Evolutionary conservation across 2,329 filamentous ascomycete genomes (phyloP).

Genomic region (Aspergillus cejpii): DNA sequence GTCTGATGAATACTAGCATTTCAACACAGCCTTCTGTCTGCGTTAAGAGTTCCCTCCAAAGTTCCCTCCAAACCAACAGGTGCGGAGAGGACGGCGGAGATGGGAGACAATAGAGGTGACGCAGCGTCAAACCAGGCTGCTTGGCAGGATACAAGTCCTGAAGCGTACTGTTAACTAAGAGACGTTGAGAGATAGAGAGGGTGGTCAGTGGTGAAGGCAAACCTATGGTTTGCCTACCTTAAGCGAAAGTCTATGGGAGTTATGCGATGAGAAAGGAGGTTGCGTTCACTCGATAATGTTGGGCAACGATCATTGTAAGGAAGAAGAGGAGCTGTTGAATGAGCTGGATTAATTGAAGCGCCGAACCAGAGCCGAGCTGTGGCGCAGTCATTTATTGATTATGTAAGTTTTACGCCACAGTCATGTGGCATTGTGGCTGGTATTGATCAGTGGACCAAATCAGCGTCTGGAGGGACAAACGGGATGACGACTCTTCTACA

Average conservation of each 20-base stretch:
- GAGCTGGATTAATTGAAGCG: background rate
- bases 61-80: conserved; percentile 18
- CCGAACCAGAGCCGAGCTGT: background rate
- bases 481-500: conserved; percentile 20
- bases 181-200: conserved; percentile 3
- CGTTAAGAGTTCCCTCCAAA: conserved; percentile 20
- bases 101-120: conserved; percentile 16
- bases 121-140: conserved; percentile 25
- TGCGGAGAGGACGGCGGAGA: conserved; percentile 15
- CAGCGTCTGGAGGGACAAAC: no score
- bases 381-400: conserved; percentile 7
- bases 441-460: background rate
- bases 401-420: conserved; percentile 5
- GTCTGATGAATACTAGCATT: conserved; percentile 55
- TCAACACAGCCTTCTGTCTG: conserved; percentile 36
- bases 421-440: conserved; percentile 8
- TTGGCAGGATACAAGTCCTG: conserved; percentile 22
- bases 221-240: conserved; percentile 5
- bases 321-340: conserved; percentile 2
- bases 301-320: background rate
- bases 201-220: conserved; percentile 3
- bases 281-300: background rate
- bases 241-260: conserved; percentile 1
- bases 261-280: background rate
- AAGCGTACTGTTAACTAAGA: conserved; percentile 14